Conservation (phyloP, 2,329 filamentous ascomycete species). For the Diaporthe vaccinii region DNA sequence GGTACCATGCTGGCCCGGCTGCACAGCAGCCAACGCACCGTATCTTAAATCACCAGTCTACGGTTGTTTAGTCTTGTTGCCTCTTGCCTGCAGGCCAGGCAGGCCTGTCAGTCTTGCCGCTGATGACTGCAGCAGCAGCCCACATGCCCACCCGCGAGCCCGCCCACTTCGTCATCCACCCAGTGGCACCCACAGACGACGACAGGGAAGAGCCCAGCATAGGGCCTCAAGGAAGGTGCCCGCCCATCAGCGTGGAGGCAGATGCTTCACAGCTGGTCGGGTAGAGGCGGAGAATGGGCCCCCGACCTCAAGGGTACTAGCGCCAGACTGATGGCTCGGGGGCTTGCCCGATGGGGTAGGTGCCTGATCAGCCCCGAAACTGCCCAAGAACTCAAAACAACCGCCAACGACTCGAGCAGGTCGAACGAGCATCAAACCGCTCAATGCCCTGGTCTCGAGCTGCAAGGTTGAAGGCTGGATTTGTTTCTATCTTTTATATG, state of each 20-base stretch:
- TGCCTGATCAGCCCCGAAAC: constrained; percentile 29
- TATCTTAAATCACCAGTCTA: constrained; percentile 1
- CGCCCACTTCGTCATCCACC: constrained; percentile 24
- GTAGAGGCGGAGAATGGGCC: constrained; percentile 25
- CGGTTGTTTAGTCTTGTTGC: not conserved
- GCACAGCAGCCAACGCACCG: constrained; percentile 30
- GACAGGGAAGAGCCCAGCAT: constrained; percentile 15
- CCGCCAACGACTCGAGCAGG: constrained; percentile 28
- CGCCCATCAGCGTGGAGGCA: constrained; percentile 1
- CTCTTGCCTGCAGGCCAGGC: not conserved
- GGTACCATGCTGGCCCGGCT: constrained; percentile 3
- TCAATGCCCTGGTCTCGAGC: not conserved
- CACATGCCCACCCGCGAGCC: constrained; percentile 4
- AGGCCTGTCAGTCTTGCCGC: constrained; percentile 24
- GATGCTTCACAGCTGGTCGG: not conserved
- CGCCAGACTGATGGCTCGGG: not conserved
- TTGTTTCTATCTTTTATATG: constrained; percentile 9
- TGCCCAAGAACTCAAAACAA: constrained; percentile 12
- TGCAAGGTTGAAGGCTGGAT: constrained; percentile 25
- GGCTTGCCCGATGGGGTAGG: constrained; percentile 34
- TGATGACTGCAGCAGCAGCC: constrained; percentile 20
- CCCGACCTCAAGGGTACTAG: constrained; percentile 23
- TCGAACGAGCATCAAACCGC: constrained; percentile 12
- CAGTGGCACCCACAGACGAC: constrained; percentile 12
- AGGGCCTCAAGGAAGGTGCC: constrained; percentile 22